Percentiles rank a stretch among this genome's conserved stretches.
Conservation (phyloP, 1,139 yeast genomes). For the Pichia sp. region DNA sequence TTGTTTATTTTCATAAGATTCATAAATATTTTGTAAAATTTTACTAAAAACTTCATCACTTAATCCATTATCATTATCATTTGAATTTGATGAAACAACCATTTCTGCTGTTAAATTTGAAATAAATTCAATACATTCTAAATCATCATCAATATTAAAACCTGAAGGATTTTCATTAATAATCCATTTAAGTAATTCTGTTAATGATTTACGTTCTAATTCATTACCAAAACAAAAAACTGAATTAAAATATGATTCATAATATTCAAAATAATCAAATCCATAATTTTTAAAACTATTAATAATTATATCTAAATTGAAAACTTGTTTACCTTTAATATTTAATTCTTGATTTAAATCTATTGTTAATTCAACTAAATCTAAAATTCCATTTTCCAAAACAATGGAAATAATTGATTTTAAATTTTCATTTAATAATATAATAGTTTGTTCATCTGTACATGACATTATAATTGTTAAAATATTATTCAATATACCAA, state of each 20-base stretch:
- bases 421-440: slow-evolving; percentile 35
- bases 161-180: slow-evolving; percentile 14
- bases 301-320: slow-evolving; percentile 31
- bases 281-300: slow-evolving; percentile 50
- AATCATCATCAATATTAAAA: slow-evolving; percentile 12
- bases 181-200: slow-evolving; percentile 13
- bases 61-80: slow-evolving; percentile 3
- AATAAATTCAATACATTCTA: slow-evolving; percentile 15
- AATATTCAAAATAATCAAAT: slow-evolving; percentile 44
- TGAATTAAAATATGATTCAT: slow-evolving; percentile 45
- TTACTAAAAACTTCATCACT: slow-evolving; percentile 7
- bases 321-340: slow-evolving; percentile 36
- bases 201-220: slow-evolving; percentile 14
- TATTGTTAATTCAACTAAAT: slow-evolving; percentile 42
- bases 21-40: slow-evolving; percentile 7
- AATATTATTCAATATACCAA: slow-evolving; percentile 45
- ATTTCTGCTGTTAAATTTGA: slow-evolving; percentile 9
- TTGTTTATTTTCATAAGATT: slow-evolving; percentile 10
- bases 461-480: slow-evolving; percentile 48
- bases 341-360: slow-evolving; percentile 47
- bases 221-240: slow-evolving; percentile 39
- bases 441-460: slow-evolving; percentile 25
- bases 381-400: slow-evolving; percentile 36
- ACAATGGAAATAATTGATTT: slow-evolving; percentile 40
- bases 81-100: slow-evolving; percentile 5